Base-by-base conservation (phyloP, 2,329 filamentous ascomycete genomes). In the Botryotinia calthae region DNA sequence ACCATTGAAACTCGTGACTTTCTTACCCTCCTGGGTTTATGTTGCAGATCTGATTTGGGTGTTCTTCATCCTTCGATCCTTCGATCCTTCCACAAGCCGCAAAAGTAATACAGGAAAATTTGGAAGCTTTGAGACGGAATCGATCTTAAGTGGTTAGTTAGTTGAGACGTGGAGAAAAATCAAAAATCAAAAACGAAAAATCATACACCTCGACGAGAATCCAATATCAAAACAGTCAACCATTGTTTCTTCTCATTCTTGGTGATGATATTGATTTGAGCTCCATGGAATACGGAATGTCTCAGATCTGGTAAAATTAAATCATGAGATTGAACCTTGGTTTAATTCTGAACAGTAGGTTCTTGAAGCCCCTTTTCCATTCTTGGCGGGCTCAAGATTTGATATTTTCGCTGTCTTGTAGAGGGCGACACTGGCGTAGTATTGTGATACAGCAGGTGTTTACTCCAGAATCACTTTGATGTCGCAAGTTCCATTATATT, bases 41-140 rank as follows among this genome's bases (percentile, higher is more conserved):
- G 51, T 56, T 56, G 51, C 51, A 56, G n/a, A 56, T 56, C n/a
- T 56, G n/a, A 56, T 56, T 56, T 28, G n/a, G n/a, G n/a, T 56
- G 51, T 56, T 56, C n/a, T 56, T 56, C 28, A 28, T 28, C 51
- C 51, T 56, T 56, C 51, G 51, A 56, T 56, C 51, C n/a, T 56
- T 56, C 51, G 51, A 56, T 56, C 51, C n/a, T 56, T 56, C 51
- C 51, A 31, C 51, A 31, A 48, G 22, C 46, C 9, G 46, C 46
- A 5, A 56, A 56, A 56, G 51, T 56, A 18, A 54, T n/a, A 54
- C 14, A 28, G 7, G n/a, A 16, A 28, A 56, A 56, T 18, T 18
- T n/a, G n/a, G 51, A 28, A n/a, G 51, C 51, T 6, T 14, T 5
- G 51, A 28, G n/a, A 18, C 28, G 51, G 51, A 25, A n/a, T 10